phyloP scores from a whole-genome alignment of 306 rosid species.

The Malus sieversii region DNA sequence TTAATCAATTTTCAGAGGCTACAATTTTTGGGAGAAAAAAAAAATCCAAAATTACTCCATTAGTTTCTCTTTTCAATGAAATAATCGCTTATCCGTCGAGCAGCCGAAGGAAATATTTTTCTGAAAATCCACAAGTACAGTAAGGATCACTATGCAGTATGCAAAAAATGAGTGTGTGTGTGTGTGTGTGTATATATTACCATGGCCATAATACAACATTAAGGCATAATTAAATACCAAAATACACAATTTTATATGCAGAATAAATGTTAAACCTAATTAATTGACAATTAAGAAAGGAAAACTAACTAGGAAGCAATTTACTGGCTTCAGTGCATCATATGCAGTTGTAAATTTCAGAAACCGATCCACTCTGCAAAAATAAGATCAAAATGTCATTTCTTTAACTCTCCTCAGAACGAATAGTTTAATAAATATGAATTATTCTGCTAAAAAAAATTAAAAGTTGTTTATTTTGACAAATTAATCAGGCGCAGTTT shows the following conservation, averaged over 20 bases:
- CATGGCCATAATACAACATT: neutral
- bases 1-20: neutral
- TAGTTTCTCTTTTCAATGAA: neutral
- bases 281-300: neutral
- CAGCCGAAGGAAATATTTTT: neutral
- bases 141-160: no score
- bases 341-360: slow-evolving; percentile 33
- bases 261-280: neutral
- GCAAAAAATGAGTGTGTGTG: no score
- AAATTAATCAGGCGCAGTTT: neutral
- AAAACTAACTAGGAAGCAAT: slow-evolving; percentile 33
- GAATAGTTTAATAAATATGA: neutral
- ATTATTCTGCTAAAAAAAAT: no score
- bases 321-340: slow-evolving; percentile 23
- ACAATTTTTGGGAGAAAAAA: neutral
- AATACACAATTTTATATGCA: neutral
- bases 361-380: slow-evolving; percentile 48
- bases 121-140: neutral
- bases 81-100: neutral
- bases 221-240: neutral
- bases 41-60: neutral
- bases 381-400: neutral
- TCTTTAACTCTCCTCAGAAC: neutral
- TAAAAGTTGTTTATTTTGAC: neutral
- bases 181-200: no score